Conservation (phyloP, 2,329 filamentous ascomycete species). For the Raffaelea albimanens region DNA sequence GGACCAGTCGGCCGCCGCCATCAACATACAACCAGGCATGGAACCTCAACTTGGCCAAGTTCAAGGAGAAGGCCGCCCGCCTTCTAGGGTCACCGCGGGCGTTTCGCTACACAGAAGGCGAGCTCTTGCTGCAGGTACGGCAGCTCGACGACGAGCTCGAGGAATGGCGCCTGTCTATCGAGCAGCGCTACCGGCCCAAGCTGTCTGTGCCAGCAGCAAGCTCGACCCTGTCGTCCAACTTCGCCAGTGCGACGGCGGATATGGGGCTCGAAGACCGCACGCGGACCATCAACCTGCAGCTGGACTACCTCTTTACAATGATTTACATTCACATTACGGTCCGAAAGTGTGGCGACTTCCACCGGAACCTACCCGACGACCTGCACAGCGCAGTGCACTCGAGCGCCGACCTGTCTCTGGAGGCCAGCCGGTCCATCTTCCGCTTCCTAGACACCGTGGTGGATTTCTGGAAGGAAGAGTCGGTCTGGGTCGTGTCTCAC, state of each 20-base stretch:
- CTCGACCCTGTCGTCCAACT: background rate
- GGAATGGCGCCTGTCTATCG: background rate
- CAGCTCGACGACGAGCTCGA: constrained; percentile 1
- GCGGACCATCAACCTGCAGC: constrained; percentile 1
- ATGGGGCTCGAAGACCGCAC: background rate
- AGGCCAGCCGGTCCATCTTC: constrained; percentile 1
- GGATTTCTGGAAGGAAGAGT: background rate
- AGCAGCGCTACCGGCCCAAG: background rate
- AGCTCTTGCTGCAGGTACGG: background rate
- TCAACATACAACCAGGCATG: background rate
- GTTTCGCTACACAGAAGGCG: background rate
- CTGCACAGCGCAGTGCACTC: background rate
- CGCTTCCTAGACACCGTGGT: constrained; percentile 1
- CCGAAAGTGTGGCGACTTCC: background rate
- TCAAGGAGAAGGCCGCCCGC: background rate
- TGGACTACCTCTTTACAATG: constrained; percentile 1
- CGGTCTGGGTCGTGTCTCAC: background rate
- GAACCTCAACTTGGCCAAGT: background rate
- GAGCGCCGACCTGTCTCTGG: constrained; percentile 1
- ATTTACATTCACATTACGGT: constrained; percentile 1
- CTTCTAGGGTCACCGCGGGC: background rate
- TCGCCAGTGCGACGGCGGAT: background rate
- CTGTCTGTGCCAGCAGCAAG: background rate
- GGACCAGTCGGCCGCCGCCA: background rate
- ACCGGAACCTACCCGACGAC: background rate